phyloP scores from a whole-genome alignment of 139 green algal species.

The Chlorella vulgaris region DNA sequence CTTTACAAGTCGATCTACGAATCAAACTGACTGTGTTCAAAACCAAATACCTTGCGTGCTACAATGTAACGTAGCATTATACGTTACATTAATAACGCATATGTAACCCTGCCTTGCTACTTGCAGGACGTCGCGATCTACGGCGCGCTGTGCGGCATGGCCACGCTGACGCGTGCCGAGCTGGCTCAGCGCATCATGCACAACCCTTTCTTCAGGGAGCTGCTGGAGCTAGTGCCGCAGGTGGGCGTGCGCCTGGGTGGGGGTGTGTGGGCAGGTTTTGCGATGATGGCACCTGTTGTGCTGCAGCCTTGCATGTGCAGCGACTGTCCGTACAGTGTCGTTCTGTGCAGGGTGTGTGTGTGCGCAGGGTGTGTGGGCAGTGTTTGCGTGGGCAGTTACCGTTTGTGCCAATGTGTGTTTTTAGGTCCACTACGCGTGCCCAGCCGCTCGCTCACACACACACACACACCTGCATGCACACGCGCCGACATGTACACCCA shows the following conservation, averaged over 20 bases:
- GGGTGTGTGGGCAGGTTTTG: not conserved
- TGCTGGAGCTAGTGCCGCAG: constrained; percentile 88
- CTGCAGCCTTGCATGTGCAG: not conserved
- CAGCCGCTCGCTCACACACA: not conserved
- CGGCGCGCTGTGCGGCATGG: constrained; percentile 87
- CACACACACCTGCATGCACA: not conserved
- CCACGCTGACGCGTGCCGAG: constrained; percentile 82
- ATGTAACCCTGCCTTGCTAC: too few relatives aligned
- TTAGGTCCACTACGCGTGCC: not conserved
- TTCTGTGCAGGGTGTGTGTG: not conserved
- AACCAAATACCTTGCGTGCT: too few relatives aligned
- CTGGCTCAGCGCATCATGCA: constrained; percentile 76
- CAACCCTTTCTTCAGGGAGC: constrained; percentile 85
- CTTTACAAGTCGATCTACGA: too few relatives aligned
- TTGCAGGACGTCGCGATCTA: constrained; percentile 87
- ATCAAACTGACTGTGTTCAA: too few relatives aligned
- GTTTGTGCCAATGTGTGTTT: too few relatives aligned
- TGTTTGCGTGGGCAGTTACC: too few relatives aligned
- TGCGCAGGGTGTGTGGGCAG: too few relatives aligned
- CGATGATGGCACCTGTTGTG: not conserved
- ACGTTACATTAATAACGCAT: too few relatives aligned
- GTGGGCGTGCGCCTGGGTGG: too few relatives aligned
- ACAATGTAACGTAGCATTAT: too few relatives aligned
- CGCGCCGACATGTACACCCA: not conserved
- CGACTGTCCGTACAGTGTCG: not conserved